Percentiles rank a stretch among this genome's conserved stretches.
Conservation (phyloP, 345 rosid species). For the Citrus sp. region DNA sequence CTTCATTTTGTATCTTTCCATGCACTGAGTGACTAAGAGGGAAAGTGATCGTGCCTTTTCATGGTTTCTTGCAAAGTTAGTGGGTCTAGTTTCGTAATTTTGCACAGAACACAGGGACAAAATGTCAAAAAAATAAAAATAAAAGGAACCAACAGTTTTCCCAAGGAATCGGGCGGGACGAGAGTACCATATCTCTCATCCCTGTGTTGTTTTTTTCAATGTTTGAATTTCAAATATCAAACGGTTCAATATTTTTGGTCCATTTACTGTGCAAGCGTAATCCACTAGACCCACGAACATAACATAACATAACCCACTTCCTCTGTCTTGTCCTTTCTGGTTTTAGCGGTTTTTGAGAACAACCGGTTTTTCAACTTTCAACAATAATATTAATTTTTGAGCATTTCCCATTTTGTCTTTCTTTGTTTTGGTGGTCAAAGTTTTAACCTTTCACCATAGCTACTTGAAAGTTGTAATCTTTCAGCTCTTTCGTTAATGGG, state of each 20-base stretch:
- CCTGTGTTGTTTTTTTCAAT: constrained; percentile 11
- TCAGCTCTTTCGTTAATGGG: constrained; percentile 49
- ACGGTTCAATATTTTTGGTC: constrained; percentile 16
- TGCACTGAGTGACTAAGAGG: background rate
- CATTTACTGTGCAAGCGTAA: background rate
- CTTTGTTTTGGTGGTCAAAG: background rate
- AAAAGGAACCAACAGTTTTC: background rate
- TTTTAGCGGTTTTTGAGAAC: background rate
- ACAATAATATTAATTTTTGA: no score
- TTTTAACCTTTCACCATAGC: background rate
- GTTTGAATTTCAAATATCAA: constrained; percentile 48
- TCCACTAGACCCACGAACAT: constrained; percentile 12
- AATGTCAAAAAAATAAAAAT: background rate
- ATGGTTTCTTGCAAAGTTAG: constrained; percentile 12
- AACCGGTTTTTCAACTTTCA: background rate
- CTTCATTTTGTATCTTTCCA: constrained; percentile 4
- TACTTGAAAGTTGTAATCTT: constrained; percentile 11
- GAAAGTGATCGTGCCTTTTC: constrained; percentile 27
- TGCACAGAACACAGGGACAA: background rate
- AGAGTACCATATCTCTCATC: background rate
- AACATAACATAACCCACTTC: constrained; percentile 1
- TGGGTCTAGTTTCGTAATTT: constrained; percentile 9
- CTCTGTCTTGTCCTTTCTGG: background rate
- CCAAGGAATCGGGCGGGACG: constrained; percentile 35
- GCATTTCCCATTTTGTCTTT: background rate